Percentiles rank a stretch among this genome's conserved stretches.
These are phyloP conservation scores for Tetrastigma voinierianum DNA, from an alignment of 164 flowering plant genomes.

Conservation along the genomic window DNA sequence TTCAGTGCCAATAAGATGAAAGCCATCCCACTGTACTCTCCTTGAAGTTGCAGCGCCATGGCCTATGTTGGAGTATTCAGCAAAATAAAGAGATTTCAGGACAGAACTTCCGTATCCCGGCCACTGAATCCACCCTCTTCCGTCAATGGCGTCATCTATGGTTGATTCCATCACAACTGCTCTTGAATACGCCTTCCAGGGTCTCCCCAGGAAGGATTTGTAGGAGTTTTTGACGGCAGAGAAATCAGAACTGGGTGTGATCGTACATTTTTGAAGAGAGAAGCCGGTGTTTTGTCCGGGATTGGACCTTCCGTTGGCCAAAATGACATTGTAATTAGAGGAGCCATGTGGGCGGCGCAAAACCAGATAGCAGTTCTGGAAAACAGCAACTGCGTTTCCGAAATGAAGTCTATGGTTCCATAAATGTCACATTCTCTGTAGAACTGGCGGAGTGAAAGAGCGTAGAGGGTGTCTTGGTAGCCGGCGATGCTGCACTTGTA, in stretches of 20 bases:
- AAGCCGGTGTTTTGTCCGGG: slow-evolving; percentile 52
- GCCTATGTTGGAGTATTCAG: slow-evolving; percentile 41
- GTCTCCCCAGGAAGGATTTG: slow-evolving; percentile 45
- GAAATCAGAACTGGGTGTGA: slow-evolving; percentile 25
- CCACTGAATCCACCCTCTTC: slow-evolving; percentile 51
- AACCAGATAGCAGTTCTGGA: slow-evolving; percentile 34
- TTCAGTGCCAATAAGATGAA: slow-evolving; percentile 27
- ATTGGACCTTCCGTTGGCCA: slow-evolving; percentile 44
- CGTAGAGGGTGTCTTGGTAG: slow-evolving; percentile 50
- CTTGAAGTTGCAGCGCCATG: slow-evolving; percentile 33
- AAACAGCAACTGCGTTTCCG: slow-evolving; percentile 45
- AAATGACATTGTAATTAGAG: slow-evolving; percentile 22
- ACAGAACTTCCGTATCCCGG: slow-evolving; percentile 15
- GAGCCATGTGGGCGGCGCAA: slow-evolving; percentile 25
- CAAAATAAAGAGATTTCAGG: slow-evolving; percentile 33
- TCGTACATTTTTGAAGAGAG: slow-evolving; percentile 32
- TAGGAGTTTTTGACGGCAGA: slow-evolving; percentile 19
- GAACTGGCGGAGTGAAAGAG: slow-evolving; percentile 40
- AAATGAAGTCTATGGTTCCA: slow-evolving; percentile 50
- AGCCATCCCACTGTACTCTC: slow-evolving; percentile 48
- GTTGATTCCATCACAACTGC: slow-evolving; percentile 41
- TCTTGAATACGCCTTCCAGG: slow-evolving; percentile 52
- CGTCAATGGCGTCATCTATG: slow-evolving; percentile 33
- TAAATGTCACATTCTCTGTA: slow-evolving; percentile 45
- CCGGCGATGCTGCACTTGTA: slow-evolving; percentile 43